A percentile compares a stretch with the other conserved stretches of the same genome.
Evolutionary conservation across 495 filamentous ascomycete genomes (phyloP).

Genomic region (Parachaetomium inaequale): DNA sequence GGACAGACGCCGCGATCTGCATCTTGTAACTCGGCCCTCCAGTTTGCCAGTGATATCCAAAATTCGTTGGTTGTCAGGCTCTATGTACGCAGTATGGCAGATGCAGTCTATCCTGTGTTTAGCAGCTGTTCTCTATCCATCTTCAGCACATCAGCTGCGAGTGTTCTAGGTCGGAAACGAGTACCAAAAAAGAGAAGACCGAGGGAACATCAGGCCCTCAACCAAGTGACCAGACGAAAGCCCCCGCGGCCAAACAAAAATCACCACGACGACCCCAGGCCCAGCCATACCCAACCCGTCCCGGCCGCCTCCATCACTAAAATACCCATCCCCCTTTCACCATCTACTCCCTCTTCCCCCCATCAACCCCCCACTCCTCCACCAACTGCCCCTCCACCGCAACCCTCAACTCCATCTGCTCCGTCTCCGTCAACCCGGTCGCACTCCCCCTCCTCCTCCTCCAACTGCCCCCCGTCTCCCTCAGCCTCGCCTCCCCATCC

Average conservation of each 20-base stretch:
- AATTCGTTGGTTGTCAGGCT: not conserved
- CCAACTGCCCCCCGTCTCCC: constrained; percentile 59
- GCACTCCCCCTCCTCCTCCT: constrained; percentile 45
- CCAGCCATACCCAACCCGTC: not conserved
- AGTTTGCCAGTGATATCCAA: not conserved
- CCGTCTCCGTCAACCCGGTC: constrained; percentile 45
- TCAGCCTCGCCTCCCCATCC: constrained; percentile 57
- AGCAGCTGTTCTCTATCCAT: too few species aligned
- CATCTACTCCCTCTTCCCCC: not conserved
- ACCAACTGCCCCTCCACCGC: constrained; percentile 30
- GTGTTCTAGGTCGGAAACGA: too few species aligned
- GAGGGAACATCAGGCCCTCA: too few species aligned
- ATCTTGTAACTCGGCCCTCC: not conserved
- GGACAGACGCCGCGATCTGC: not conserved
- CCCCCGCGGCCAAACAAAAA: too few species aligned
- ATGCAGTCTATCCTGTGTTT: too few species aligned
- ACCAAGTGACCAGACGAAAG: too few species aligned
- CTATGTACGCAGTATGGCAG: too few species aligned
- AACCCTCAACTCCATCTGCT: constrained; percentile 39
- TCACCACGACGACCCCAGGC: too few species aligned
- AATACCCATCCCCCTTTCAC: not conserved
- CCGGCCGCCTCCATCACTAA: not conserved
- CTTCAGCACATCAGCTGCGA: too few species aligned
- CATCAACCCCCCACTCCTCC: constrained; percentile 26
- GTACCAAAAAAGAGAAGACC: too few species aligned